These are phyloP conservation scores for Pilatotrama ljubarskyi DNA, from an alignment of 768 basidiomycete species.

Conservation along the genomic window DNA sequence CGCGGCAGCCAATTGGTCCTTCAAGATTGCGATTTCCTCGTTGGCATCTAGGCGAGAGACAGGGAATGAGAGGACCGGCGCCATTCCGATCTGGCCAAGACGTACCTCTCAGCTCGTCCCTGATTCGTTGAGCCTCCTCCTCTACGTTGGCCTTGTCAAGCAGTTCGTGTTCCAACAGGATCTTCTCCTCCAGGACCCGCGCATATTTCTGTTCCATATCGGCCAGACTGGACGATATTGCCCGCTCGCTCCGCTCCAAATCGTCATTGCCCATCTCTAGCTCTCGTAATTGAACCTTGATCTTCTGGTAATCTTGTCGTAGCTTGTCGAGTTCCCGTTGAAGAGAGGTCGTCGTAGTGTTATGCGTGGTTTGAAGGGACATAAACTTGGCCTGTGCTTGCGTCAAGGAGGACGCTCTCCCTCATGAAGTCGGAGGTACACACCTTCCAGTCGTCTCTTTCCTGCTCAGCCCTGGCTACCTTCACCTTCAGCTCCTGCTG, in stretches of 20 bases:
- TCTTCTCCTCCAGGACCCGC: constrained; percentile 92
- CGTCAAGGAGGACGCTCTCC: constrained; percentile 14
- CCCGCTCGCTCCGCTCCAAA: constrained; percentile 91
- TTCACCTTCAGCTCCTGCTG: constrained; percentile 79
- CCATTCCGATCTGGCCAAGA: not conserved
- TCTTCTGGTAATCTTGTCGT: constrained; percentile 68
- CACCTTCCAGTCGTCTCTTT: constrained; percentile 94
- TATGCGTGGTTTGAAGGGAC: constrained; percentile 86
- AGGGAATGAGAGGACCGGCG: not conserved
- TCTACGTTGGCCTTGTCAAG: constrained; percentile 88
- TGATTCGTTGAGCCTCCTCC: constrained; percentile 87
- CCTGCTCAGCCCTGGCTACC: constrained; percentile 65
- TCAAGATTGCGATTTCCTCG: constrained; percentile 80
- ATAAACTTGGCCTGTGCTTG: constrained; percentile 71
- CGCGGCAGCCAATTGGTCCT: constrained; percentile 62
- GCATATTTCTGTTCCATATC: constrained; percentile 89
- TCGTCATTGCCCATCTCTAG: constrained; percentile 98
- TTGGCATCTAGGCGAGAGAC: constrained; percentile 63
- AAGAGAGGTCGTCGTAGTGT: constrained; percentile 85
- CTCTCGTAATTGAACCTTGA: constrained; percentile 78
- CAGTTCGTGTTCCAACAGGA: constrained; percentile 93
- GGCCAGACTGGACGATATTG: constrained; percentile 77
- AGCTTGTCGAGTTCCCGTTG: constrained; percentile 88
- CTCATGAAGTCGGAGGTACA: constrained; percentile 25
- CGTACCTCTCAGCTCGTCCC: constrained; percentile 90